phyloP scores from a whole-genome alignment of 441 rosid genomes.

The Sinapis alba region DNA sequence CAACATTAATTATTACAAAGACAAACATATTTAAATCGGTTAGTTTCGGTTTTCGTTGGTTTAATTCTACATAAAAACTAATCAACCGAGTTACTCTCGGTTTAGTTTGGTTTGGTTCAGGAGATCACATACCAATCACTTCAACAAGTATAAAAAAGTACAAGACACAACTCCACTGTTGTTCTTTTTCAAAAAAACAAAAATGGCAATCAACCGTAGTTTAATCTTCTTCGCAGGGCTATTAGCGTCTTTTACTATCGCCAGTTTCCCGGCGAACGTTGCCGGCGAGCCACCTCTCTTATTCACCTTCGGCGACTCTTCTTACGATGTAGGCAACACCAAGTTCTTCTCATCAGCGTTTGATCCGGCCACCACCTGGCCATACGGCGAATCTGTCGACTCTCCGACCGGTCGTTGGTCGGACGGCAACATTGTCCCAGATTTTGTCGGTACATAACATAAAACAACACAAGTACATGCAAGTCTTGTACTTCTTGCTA shows the following conservation, averaged over 20 bases:
- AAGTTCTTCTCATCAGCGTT: slow-evolving; percentile 31
- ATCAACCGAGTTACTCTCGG: neutral
- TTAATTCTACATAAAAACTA: neutral
- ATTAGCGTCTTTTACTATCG: slow-evolving; percentile 1
- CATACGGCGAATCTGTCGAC: slow-evolving; percentile 40
- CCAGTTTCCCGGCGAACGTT: slow-evolving; percentile 13
- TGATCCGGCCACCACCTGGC: slow-evolving; percentile 38
- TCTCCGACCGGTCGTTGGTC: slow-evolving; percentile 38
- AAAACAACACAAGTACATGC: neutral
- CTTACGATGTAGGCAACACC: slow-evolving; percentile 44
- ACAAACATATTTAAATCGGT: neutral
- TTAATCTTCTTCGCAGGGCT: slow-evolving; percentile 22
- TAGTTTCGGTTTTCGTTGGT: neutral
- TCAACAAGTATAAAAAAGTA: neutral
- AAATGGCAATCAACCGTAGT: slow-evolving; percentile 33
- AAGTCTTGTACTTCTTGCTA: neutral
- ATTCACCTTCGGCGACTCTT: slow-evolving; percentile 44
- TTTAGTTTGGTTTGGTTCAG: slow-evolving; percentile 4
- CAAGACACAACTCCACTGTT: slow-evolving; percentile 2
- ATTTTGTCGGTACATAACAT: slow-evolving; percentile 25
- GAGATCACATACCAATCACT: neutral
- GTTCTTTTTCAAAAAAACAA: neutral
- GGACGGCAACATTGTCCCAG: slow-evolving; percentile 38
- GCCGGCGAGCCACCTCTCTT: slow-evolving; percentile 37
- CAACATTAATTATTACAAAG: neutral